Evolutionary conservation across 352 stramenopile genomes (phyloP).

Genomic region (Globisporangium barbulae): DNA sequence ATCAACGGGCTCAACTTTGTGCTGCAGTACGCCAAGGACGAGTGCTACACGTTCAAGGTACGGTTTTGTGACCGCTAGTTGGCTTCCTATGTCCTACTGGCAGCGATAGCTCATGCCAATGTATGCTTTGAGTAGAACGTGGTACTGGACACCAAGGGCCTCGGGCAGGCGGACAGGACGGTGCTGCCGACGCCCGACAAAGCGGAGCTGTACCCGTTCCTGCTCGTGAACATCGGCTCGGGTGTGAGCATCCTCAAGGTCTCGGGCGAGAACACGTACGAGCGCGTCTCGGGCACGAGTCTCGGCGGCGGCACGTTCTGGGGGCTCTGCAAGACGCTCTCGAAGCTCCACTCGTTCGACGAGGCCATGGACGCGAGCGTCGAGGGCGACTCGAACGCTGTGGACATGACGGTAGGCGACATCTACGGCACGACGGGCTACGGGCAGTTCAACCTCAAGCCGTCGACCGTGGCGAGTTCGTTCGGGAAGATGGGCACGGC

Average conservation of each 20-base stretch:
- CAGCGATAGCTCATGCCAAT: background rate
- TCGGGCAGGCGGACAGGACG: slow-evolving; percentile 57
- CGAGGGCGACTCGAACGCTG: slow-evolving; percentile 58
- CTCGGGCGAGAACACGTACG: slow-evolving; percentile 85
- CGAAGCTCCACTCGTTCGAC: slow-evolving; percentile 77
- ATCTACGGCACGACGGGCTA: slow-evolving; percentile 95
- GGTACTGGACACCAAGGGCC: slow-evolving; percentile 48
- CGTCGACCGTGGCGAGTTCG: slow-evolving; percentile 91
- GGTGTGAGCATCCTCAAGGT: slow-evolving; percentile 96
- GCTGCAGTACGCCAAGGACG: slow-evolving; percentile 87
- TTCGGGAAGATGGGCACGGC: slow-evolving; percentile 94
- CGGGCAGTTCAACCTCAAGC: slow-evolving; percentile 84
- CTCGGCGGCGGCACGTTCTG: slow-evolving; percentile 98
- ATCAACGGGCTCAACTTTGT: slow-evolving; percentile 97
- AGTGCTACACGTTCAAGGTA: slow-evolving; percentile 96
- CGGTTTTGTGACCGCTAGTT: background rate
- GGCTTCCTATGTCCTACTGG: background rate
- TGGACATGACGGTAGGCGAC: slow-evolving; percentile 97
- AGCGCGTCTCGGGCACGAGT: slow-evolving; percentile 96
- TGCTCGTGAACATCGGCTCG: slow-evolving; percentile 98
- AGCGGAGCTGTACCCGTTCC: slow-evolving; percentile 90
- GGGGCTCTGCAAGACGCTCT: slow-evolving; percentile 93
- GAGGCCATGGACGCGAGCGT: slow-evolving; percentile 75
- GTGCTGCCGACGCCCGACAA: slow-evolving; percentile 53
- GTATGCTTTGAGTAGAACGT: slow-evolving; percentile 31